Evolutionary conservation across 345 rosid species (phyloP).

Genomic region (Brassica incana): DNA sequence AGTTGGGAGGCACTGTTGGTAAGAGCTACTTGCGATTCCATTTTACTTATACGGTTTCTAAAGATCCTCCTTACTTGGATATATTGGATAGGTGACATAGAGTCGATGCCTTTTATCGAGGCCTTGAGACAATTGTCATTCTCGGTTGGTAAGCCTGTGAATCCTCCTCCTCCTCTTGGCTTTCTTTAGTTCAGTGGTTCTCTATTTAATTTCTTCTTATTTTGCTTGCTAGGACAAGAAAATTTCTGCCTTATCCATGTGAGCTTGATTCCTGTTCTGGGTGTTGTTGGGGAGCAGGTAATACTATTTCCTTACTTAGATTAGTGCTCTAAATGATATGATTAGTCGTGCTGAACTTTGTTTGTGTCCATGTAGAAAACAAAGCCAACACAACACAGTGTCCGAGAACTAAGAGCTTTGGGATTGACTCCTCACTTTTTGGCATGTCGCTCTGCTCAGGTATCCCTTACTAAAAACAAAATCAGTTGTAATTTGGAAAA

Average conservation of each 20-base stretch:
- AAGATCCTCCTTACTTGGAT: background rate
- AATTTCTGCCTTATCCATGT: conserved; percentile 96
- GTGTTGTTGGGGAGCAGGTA: conserved; percentile 99
- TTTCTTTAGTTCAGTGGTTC: conserved; percentile 13
- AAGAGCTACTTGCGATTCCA: conserved; percentile 35
- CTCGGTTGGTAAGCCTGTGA: conserved; percentile 69
- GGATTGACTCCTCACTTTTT: conserved; percentile 91
- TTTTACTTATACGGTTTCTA: background rate
- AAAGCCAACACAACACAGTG: conserved; percentile 94
- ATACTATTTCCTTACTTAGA: conserved; percentile 19
- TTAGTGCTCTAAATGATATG: background rate
- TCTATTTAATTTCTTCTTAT: conserved; percentile 22
- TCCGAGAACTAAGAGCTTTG: conserved; percentile 87
- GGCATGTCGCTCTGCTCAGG: conserved; percentile 97
- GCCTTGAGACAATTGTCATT: conserved; percentile 93
- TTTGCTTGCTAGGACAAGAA: conserved; percentile 63
- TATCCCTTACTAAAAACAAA: conserved; percentile 19
- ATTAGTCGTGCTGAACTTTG: too few relatives aligned
- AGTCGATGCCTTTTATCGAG: conserved; percentile 97
- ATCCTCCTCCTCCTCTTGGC: conserved; percentile 8
- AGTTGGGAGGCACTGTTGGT: conserved; percentile 99
- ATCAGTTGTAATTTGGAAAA: background rate
- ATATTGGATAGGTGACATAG: conserved; percentile 74
- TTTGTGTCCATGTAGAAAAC: conserved; percentile 49
- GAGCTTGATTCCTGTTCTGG: conserved; percentile 92